Evolutionary conservation across 495 filamentous ascomycete genomes (phyloP), one percentile per base, ranked within the genome.

Genomic region (Physcia stellaris): DNA sequence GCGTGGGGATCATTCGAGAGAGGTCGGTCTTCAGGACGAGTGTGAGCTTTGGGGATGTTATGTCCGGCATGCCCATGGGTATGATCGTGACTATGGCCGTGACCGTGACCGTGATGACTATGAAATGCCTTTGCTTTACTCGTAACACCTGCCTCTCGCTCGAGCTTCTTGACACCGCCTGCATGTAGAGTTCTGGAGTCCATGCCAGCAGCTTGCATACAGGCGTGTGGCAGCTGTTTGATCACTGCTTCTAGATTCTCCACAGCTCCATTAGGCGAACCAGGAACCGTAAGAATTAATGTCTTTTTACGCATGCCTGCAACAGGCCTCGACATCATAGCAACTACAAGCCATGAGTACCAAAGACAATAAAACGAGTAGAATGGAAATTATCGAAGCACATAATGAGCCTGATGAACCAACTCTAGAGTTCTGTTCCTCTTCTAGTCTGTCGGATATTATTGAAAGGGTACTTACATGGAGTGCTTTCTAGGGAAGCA

Each of bases 311-410:
- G 70, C 9, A 92, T 79, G 7, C 90, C 90, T 34, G 92, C 92
- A 36, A 94, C 83, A 11, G 90, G 87, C 39, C 90, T 73, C 39
- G 90, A 80, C 90, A 96, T 96, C 63, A 94, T 76, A n/a, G 88
- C 92, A 61, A 96, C 85, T 94, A 45, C 4, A 29, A 16, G 12
- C 7, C 19, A 37, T 17, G 21, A 20, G 24, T 28, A 19, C 31
- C 16, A 19, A 16, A 30, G n/a, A 38, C 16, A 43, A 5, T 11
- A 30, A 16, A 22, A 23, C 6, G 3, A 12, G 32, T 7, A 12
- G 20, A 12, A 6, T 16, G 1, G 4, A 12, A 13, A 5, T 15
- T 9, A 9, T n/a, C n/a, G n/a, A n/a, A n/a, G n/a, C n/a, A n/a
- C n/a, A n/a, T n/a, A 4, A 6, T 13, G 3, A n/a, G 13, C 20